These are phyloP conservation scores for Phytophthora lateralis DNA, from an alignment of 352 stramenopile genomes.

Conservation along the genomic window DNA sequence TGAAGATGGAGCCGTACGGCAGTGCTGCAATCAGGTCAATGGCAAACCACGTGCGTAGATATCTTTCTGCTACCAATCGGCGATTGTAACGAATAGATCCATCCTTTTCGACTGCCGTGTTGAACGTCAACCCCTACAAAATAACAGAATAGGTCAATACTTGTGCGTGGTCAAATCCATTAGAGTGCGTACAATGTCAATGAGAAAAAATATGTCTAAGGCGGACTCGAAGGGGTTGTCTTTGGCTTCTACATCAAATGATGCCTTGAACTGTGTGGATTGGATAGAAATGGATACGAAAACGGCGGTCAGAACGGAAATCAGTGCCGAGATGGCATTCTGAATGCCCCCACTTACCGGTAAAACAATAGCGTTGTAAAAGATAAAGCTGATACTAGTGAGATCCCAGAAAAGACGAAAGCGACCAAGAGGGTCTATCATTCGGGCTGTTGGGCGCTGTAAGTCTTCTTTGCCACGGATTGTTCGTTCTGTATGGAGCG, in stretches of 20 bases:
- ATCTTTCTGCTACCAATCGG: constrained; percentile 38
- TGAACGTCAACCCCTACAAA: constrained; percentile 56
- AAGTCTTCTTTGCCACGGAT: constrained; percentile 36
- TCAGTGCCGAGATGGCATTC: neutral
- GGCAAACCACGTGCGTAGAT: constrained; percentile 56
- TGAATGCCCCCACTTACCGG: constrained; percentile 41
- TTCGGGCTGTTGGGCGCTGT: constrained; percentile 32
- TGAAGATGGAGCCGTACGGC: constrained; percentile 53
- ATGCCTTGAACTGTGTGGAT: constrained; percentile 58
- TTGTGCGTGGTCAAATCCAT: neutral
- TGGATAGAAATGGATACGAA: neutral
- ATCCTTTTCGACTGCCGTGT: constrained; percentile 59
- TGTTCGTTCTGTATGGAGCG: constrained; percentile 39
- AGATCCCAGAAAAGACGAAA: constrained; percentile 72
- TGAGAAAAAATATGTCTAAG: constrained; percentile 64
- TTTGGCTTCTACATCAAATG: constrained; percentile 43
- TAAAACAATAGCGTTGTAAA: constrained; percentile 74
- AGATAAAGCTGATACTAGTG: constrained; percentile 72
- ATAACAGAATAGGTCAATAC: constrained; percentile 1
- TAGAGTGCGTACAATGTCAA: constrained; percentile 59
- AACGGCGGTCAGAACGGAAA: constrained; percentile 5
- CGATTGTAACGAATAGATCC: constrained; percentile 54
- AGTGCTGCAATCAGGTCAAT: constrained; percentile 58
- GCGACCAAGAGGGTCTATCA: constrained; percentile 65
- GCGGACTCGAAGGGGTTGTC: constrained; percentile 53